Conservation (phyloP, 1,284 basidiomycete genomes). For the Mycosarcoma maydis region DNA sequence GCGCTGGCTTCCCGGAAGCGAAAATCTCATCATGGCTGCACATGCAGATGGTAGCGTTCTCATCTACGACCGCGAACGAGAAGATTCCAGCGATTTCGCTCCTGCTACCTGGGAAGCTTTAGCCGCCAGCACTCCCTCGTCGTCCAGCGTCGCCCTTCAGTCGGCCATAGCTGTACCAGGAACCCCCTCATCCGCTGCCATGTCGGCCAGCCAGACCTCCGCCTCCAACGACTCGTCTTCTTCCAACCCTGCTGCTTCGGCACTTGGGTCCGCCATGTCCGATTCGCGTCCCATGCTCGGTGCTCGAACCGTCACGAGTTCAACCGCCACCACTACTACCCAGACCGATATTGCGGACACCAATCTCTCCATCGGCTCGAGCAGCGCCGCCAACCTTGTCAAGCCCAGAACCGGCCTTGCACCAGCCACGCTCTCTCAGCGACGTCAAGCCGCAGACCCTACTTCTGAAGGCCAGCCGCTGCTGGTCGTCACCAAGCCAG, state of each 20-base stretch:
- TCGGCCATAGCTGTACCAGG: conserved; percentile 4
- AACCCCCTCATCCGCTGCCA: conserved; percentile 30
- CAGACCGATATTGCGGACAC: conserved; percentile 27
- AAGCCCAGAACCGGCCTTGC: conserved; percentile 10
- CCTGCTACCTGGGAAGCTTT: conserved; percentile 33
- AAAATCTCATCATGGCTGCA: conserved; percentile 85
- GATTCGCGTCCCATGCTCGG: conserved; percentile 33
- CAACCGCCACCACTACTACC: conserved; percentile 37
- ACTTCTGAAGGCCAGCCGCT: conserved; percentile 19
- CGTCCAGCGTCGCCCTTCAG: conserved; percentile 31
- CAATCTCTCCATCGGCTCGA: conserved; percentile 28
- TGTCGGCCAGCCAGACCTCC: conserved; percentile 34
- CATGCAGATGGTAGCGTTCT: conserved; percentile 89
- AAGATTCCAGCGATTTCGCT: conserved; percentile 73
- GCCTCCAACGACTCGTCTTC: conserved; percentile 23
- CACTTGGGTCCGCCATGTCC: conserved; percentile 10
- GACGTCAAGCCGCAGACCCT: conserved; percentile 11
- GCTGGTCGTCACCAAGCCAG: conserved; percentile 44
- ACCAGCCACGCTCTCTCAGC: conserved; percentile 29
- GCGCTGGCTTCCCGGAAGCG: conserved; percentile 80
- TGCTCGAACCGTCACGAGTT: conserved; percentile 31
- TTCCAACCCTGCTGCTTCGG: conserved; percentile 7
- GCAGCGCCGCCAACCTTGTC: conserved; percentile 24
- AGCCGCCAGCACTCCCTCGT: conserved; percentile 13
- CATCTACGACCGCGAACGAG: conserved; percentile 86